These are phyloP conservation scores for Yamadazyma scolyti DNA, from an alignment of 805 yeast species.

Conservation along the genomic window DNA sequence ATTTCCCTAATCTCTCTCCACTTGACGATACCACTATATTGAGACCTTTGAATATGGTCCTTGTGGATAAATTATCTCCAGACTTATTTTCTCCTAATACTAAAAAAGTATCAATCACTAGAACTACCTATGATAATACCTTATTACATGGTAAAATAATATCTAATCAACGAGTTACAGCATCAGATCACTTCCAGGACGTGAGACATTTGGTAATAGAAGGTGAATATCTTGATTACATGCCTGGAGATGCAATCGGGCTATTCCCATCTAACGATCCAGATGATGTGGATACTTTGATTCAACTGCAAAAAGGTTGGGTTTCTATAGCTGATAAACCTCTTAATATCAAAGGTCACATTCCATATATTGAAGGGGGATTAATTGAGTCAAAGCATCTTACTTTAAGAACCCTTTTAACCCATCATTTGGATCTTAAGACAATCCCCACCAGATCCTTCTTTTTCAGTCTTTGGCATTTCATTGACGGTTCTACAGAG, in stretches of 20 bases:
- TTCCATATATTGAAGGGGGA: constrained; percentile 54
- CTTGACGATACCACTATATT: constrained; percentile 23
- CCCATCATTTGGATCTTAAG: constrained; percentile 77
- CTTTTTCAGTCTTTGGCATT: constrained; percentile 70
- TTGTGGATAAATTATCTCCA: constrained; percentile 2
- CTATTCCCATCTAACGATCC: constrained; percentile 73
- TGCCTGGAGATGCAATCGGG: constrained; percentile 80
- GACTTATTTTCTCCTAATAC: constrained; percentile 1
- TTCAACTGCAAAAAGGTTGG: constrained; percentile 72
- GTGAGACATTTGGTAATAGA: constrained; percentile 61
- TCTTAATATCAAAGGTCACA: constrained; percentile 32
- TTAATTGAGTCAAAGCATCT: constrained; percentile 43
- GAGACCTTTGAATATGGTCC: constrained; percentile 20
- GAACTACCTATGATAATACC: constrained; percentile 5
- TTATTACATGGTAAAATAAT: constrained; percentile 41
- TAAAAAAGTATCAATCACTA: constrained; percentile 7
- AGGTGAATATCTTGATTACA: constrained; percentile 33
- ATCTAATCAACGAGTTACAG: constrained; percentile 60
- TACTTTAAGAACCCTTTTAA: constrained; percentile 69
- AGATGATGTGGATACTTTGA: constrained; percentile 57
- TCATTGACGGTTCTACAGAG: constrained; percentile 44
- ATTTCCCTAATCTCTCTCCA: constrained; percentile 19
- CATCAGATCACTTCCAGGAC: constrained; percentile 80
- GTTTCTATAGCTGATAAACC: constrained; percentile 62
- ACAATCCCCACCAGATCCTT: constrained; percentile 84